These are phyloP conservation scores for Peltaster fructicola DNA, from an alignment of 2,329 filamentous ascomycete species.

Conservation along the genomic window DNA sequence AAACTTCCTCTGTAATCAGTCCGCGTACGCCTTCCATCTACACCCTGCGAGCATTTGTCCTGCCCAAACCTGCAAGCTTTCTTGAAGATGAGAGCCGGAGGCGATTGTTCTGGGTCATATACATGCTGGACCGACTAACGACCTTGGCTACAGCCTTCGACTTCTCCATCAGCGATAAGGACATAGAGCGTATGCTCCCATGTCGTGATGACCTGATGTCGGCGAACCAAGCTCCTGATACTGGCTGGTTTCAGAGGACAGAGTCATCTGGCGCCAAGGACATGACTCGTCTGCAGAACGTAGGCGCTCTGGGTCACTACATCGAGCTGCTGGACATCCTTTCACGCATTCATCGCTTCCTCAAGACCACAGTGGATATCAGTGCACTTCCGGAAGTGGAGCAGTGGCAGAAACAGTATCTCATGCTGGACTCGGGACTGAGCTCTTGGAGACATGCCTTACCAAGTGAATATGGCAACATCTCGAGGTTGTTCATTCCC, in stretches of 20 bases:
- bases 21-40: conserved; percentile 75
- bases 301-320: conserved; percentile 79
- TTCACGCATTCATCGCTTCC: conserved; percentile 71
- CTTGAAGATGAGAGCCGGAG: conserved; percentile 78
- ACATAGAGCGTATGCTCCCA: conserved; percentile 72
- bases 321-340: conserved; percentile 78
- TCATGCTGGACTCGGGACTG: conserved; percentile 63
- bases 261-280: conserved; percentile 23
- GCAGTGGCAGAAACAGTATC: conserved; percentile 74
- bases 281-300: conserved; percentile 56
- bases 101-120: conserved; percentile 86
- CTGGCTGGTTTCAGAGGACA: conserved; percentile 51
- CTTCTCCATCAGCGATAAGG: conserved; percentile 73
- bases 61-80: conserved; percentile 69
- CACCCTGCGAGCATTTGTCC: conserved; percentile 66
- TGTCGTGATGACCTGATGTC: conserved; percentile 77
- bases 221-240: conserved; percentile 69
- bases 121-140: conserved; percentile 74
- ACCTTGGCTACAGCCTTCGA: conserved; percentile 79
- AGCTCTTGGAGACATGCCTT: conserved; percentile 71
- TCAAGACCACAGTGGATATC: conserved; percentile 81
- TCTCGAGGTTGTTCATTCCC: conserved; percentile 56
- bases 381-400: conserved; percentile 70
- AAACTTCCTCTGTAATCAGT: conserved; percentile 59
- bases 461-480: conserved; percentile 69